phyloP scores from a whole-genome alignment of 2,329 filamentous ascomycete species.

The Stachybotrys echinatus region DNA sequence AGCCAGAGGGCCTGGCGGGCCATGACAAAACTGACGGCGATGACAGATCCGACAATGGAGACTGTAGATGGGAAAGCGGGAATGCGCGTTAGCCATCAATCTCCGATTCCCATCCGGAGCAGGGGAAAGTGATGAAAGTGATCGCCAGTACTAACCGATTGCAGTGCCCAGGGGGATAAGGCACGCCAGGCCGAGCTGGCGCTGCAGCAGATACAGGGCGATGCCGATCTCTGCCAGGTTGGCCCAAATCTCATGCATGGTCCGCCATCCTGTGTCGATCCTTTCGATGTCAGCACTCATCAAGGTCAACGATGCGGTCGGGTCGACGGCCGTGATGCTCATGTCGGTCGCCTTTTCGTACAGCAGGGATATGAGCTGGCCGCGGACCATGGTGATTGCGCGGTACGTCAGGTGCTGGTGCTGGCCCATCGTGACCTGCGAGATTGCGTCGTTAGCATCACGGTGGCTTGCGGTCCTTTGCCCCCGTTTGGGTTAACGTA shows the following conservation, averaged over 20 bases:
- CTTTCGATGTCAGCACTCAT: conserved; percentile 40
- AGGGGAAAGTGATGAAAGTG: not conserved
- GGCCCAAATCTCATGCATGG: conserved; percentile 35
- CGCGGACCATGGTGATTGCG: conserved; percentile 21
- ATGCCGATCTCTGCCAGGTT: conserved; percentile 34
- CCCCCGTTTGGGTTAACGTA: conserved; percentile 1
- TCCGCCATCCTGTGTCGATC: conserved; percentile 26
- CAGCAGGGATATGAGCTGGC: conserved; percentile 18
- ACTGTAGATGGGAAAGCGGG: conserved; percentile 4
- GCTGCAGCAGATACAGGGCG: conserved; percentile 38
- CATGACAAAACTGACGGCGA: conserved; percentile 18
- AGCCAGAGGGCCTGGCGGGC: conserved; percentile 17
- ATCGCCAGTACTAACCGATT: conserved; percentile 7
- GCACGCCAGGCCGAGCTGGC: conserved; percentile 38
- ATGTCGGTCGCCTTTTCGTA: conserved; percentile 20
- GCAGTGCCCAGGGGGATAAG: conserved; percentile 35
- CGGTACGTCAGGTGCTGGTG: conserved; percentile 19
- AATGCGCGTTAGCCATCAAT: not conserved
- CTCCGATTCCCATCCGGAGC: not conserved
- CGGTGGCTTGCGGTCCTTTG: not conserved
- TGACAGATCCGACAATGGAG: conserved; percentile 15
- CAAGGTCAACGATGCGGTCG: conserved; percentile 33
- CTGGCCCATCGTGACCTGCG: not conserved
- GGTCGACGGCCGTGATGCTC: conserved; percentile 21
- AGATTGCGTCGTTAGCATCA: not conserved